Conservation (phyloP, 2,329 filamentous ascomycete species). For the Fusarium circinatum region DNA sequence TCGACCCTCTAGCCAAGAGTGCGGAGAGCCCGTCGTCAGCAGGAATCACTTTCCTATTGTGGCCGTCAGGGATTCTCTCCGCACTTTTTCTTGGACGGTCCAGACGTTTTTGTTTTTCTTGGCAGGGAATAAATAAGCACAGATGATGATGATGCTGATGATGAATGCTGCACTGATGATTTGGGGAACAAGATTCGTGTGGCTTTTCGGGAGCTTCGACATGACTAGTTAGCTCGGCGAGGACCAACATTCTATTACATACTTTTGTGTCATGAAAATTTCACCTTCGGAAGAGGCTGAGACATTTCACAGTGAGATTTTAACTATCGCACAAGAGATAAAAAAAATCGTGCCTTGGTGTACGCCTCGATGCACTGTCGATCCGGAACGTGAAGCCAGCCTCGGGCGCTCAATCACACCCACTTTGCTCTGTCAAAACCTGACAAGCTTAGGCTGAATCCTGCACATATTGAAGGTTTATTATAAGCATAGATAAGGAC, state of each 20-base stretch:
- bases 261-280: constrained; percentile 16
- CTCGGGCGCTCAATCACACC: not conserved
- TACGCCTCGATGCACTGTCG: constrained; percentile 13
- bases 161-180: not conserved
- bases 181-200: not conserved
- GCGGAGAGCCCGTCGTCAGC: constrained; percentile 24
- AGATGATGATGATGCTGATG: not conserved
- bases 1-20: constrained; percentile 17
- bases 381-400: constrained; percentile 5
- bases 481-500: not conserved
- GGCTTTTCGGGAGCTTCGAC: not conserved
- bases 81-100: not conserved
- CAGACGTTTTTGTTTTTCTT: not conserved
- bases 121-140: constrained; percentile 8
- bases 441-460: not conserved
- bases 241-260: not conserved
- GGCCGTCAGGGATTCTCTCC: constrained; percentile 6
- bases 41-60: constrained; percentile 12
- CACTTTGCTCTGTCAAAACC: not conserved
- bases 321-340: not conserved
- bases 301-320: not conserved
- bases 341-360: constrained; percentile 2
- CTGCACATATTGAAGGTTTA: not conserved
- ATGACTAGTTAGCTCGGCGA: constrained; percentile 6
- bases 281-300: constrained; percentile 6